Conservation (phyloP, 2,329 filamentous ascomycete species). For the Neospermospora avenae region DNA sequence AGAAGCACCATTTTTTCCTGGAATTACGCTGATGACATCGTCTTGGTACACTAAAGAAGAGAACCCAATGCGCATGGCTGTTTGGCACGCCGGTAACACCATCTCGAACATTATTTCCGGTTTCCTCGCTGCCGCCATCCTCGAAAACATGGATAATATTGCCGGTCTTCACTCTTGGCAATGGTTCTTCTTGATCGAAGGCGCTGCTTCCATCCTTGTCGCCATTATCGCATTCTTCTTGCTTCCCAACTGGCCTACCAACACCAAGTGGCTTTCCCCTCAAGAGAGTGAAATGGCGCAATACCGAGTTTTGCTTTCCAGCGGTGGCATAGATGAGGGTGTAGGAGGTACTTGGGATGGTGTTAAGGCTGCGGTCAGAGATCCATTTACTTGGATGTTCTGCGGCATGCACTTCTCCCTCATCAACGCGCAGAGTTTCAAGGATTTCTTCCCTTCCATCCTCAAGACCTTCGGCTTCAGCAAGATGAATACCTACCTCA, state of each 20-base stretch:
- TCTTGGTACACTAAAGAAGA: not conserved
- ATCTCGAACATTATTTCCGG: not conserved
- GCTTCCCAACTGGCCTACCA: not conserved
- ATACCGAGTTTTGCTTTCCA: not conserved
- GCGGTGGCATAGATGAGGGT: not conserved
- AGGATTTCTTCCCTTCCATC: not conserved
- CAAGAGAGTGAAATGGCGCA: not conserved
- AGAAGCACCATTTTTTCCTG: not conserved
- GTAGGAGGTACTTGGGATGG: not conserved
- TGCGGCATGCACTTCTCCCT: not conserved
- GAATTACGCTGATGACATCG: not conserved
- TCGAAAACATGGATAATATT: not conserved
- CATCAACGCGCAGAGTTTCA: not conserved
- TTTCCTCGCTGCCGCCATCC: not conserved
- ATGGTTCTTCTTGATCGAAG: not conserved
- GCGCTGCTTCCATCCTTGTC: not conserved
- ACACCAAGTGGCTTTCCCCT: not conserved
- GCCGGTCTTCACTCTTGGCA: not conserved
- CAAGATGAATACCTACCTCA: not conserved
- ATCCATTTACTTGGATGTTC: not conserved
- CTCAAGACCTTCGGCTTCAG: not conserved
- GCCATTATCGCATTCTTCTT: not conserved
- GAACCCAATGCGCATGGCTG: not conserved
- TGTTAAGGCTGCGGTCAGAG: not conserved
- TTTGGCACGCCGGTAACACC: not conserved